Base-by-base conservation (phyloP, 495 filamentous ascomycete genomes). In the Trichocladium uniseriatum region DNA sequence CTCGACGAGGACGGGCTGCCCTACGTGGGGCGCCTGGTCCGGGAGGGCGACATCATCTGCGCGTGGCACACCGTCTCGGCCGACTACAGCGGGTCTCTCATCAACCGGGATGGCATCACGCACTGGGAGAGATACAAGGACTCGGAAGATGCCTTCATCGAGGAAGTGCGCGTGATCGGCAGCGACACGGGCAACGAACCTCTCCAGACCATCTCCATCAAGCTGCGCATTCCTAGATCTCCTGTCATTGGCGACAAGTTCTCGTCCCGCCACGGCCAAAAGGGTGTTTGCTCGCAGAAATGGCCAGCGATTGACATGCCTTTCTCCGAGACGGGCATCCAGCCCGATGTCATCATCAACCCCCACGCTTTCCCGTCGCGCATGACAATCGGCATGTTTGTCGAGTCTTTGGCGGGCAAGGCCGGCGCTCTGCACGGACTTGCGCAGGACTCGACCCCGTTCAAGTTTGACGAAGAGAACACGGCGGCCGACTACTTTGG, bases 371-470 rank as follows among this genome's bases (percentile, higher is more conserved):
- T 98, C 78, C 92, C 92, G n/a, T 97, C 92, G 48, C 91, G 92
- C 68, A 98, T 98, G 92, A 98, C 92, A 20, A 98, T 98, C 64
- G 92, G 92, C 64, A 96, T 97, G 84, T 96, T 98, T 72, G 83
- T 98, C 57, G 92, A 98, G 69, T 95, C 90, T 6, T 78, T 98
- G 52, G 92, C 92, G 19, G 92, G 92, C 28, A 98, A 98, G 70
- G 78, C 90, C 15, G 92, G 92, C 10, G 85, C 92, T 27, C 78
- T 98, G 43, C 92, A 98, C 62, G 92, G 92, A 32, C 77, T 95
- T 24, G 84, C 92, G 10, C 92, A 97, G 70, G 92, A 98, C 63
- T 88, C 79, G 35, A 95, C 91, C 3, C 92, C 92, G 10, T 98
- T 94, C 79, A 79, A 81, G 48, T 98, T 97, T 64, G 84, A 87